Base-by-base conservation (phyloP, 306 rosid species). In the Datisca glomerata region DNA sequence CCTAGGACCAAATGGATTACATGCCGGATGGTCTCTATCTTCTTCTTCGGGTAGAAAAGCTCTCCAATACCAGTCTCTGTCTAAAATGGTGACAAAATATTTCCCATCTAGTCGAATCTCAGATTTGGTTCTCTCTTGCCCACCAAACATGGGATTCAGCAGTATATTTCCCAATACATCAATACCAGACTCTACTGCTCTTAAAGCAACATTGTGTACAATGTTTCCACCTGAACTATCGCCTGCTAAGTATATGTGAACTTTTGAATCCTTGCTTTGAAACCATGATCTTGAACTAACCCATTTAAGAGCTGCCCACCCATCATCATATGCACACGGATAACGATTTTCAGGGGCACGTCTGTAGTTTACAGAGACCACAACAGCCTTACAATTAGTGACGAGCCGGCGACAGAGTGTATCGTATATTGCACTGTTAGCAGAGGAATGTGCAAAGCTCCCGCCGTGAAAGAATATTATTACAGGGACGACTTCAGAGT, bases 161-260 rank as follows among this genome's bases (percentile, higher is more conserved):
- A 89, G 74, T 32, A 89, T 64, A 55, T 80, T 89, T 37, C 95
- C 98, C 60, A 72, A 18, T 13, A 89, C 77, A 41, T 84, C 79
- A 24, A 89, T 61, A 20, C 75, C 91, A 7, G 74, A 80, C 14
- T 77, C 80, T 14, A 56, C 74, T 8, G 86, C 93, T 66, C 45
- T 68, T 42, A 71, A 29, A 17, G 95, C 98, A 63, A 89, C 98
- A 59, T 84, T 77, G 61, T 89, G 98, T 6, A 68, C 93, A 47
- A 89, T 89, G 81, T 91, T 91, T 45, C 98, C 98, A 7, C 98
- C 98, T 0, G 98, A 91, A 68, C 98, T 91, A 54, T 91, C 98
- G 0, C 98, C 96, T 1, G 78, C 94, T 69, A 91, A 47, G 69
- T 72, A 91, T 29, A 91, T 62, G 32, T 69, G 89, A 53, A 76